Conservation (phyloP, 2,329 filamentous ascomycete species). For the Trichoderma sp. region DNA sequence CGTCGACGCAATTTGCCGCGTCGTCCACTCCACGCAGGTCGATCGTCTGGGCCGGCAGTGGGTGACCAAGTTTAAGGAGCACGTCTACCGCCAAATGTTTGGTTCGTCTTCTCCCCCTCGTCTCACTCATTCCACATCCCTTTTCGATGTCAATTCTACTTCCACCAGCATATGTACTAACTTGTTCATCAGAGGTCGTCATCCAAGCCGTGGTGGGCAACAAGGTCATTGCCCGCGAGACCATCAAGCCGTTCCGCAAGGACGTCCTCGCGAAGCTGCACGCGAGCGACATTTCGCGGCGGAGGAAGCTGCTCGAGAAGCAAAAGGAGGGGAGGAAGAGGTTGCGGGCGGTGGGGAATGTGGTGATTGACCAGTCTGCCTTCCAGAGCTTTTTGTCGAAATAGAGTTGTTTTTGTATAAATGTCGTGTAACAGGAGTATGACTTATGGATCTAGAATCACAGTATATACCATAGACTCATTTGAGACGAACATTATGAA, state of each 20-base stretch:
- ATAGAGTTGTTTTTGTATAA: neutral
- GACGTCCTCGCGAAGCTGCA: conserved; percentile 93
- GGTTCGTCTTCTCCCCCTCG: no score
- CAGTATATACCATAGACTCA: no score
- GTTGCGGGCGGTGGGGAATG: conserved; percentile 80
- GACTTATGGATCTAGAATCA: no score
- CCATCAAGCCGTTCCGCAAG: conserved; percentile 94
- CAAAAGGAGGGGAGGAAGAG: conserved; percentile 95
- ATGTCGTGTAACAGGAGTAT: neutral
- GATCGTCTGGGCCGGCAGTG: conserved; percentile 80
- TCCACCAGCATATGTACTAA: no score
- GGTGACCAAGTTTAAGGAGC: conserved; percentile 96
- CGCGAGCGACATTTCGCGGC: conserved; percentile 79
- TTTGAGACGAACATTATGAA: no score
- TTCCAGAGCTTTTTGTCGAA: conserved; percentile 87
- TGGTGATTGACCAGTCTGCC: conserved; percentile 92
- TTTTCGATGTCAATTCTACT: no score
- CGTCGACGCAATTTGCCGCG: conserved; percentile 90
- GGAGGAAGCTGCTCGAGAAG: conserved; percentile 88
- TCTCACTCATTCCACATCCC: no score
- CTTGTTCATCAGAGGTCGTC: conserved; percentile 83
- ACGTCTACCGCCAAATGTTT: conserved; percentile 96
- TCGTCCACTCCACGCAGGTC: conserved; percentile 81
- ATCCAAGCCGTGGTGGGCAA: conserved; percentile 89
- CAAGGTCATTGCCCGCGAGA: conserved; percentile 85